phyloP scores from a whole-genome alignment of 306 rosid genomes.

The Gynostemma pentaphyllum region DNA sequence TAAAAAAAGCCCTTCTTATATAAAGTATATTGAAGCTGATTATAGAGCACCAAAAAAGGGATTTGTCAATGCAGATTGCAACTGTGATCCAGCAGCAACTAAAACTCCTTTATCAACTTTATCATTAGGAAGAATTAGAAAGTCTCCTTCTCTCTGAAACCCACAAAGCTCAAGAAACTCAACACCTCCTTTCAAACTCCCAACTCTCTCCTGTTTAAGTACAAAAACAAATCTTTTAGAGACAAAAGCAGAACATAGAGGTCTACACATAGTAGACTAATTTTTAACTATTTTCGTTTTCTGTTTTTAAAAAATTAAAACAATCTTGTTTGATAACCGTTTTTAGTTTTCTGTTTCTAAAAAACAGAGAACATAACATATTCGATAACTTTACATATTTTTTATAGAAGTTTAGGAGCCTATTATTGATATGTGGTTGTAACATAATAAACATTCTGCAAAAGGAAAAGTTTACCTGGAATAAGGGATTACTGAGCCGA shows the following conservation, averaged over 20 bases:
- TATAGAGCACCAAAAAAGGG: slow-evolving; percentile 78
- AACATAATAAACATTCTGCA: background rate
- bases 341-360: too few relatives aligned
- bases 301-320: too few relatives aligned
- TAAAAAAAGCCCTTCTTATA: too few relatives aligned
- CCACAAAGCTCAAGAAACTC: slow-evolving; percentile 89
- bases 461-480: slow-evolving; percentile 42
- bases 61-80: slow-evolving; percentile 62
- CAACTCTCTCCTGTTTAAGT: slow-evolving; percentile 69
- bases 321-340: too few relatives aligned
- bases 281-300: too few relatives aligned
- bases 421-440: background rate
- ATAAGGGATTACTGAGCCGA: slow-evolving; percentile 52
- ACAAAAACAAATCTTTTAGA: background rate
- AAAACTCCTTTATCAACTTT: slow-evolving; percentile 32
- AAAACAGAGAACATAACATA: too few relatives aligned
- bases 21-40: too few relatives aligned
- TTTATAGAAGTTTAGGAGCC: background rate
- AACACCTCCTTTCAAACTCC: slow-evolving; percentile 48
- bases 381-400: too few relatives aligned
- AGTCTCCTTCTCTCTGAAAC: slow-evolving; percentile 51
- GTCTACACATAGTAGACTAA: too few relatives aligned
- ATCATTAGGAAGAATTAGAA: slow-evolving; percentile 51
- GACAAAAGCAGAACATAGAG: background rate
- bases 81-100: slow-evolving; percentile 42